A percentile compares a stretch with the other conserved stretches of the same genome.
Evolutionary conservation across 495 filamentous ascomycete genomes (phyloP).

Genomic region (Penicillium malachiteum): DNA sequence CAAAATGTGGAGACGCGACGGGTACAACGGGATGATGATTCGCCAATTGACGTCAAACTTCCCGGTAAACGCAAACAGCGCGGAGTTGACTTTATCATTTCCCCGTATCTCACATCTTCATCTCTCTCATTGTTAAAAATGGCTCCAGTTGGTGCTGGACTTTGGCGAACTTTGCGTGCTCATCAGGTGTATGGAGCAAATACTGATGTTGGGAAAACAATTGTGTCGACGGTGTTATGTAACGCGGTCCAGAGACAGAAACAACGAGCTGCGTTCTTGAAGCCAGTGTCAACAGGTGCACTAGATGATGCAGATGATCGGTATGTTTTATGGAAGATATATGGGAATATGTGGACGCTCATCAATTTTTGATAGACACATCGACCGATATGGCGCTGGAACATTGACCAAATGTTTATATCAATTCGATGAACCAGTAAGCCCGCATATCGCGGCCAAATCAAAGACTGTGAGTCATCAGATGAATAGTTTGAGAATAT

Average conservation of each 20-base stretch:
- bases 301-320: constrained; percentile 63
- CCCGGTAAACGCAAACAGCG: constrained; percentile 12
- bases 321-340: constrained; percentile 31
- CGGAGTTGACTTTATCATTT: constrained; percentile 6
- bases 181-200: constrained; percentile 78
- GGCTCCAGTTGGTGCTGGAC: constrained; percentile 43
- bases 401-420: constrained; percentile 58
- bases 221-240: constrained; percentile 68
- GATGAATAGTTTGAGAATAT: background rate
- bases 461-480: constrained; percentile 27
- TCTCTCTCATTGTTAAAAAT: constrained; percentile 19
- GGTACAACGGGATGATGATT: constrained; percentile 10
- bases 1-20: constrained; percentile 10
- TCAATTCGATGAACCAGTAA: constrained; percentile 69
- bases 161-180: constrained; percentile 62
- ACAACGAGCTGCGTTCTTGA: constrained; percentile 61
- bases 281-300: constrained; percentile 74
- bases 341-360: background rate
- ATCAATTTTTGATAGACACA: constrained; percentile 44
- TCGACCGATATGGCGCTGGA: constrained; percentile 52
- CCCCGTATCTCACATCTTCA: background rate
- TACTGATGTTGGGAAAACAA: constrained; percentile 77
- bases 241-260: constrained; percentile 51
- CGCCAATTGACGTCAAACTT: constrained; percentile 12
- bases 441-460: constrained; percentile 68